A percentile compares a stretch with the other conserved stretches of the same genome.
Evolutionary conservation across 108 stramenopile species (phyloP).

Genomic region (Fistulifera pelliculosa): DNA sequence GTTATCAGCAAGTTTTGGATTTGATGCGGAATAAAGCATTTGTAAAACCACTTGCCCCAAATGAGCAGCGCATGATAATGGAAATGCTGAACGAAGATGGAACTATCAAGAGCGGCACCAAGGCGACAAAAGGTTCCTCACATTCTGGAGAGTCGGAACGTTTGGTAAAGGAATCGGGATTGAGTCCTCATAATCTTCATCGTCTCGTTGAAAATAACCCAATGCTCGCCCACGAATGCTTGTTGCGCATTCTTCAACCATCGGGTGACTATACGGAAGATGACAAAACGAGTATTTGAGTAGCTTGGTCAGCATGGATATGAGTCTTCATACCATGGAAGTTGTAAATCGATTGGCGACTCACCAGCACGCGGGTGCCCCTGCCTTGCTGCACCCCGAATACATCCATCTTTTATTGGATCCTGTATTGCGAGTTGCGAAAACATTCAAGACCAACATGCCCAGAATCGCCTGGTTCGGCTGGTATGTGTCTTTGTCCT

Average conservation of each 20-base stretch:
- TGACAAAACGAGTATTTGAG: constrained; percentile 78
- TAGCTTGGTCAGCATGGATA: constrained; percentile 94
- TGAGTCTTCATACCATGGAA: constrained; percentile 96
- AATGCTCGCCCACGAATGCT: constrained; percentile 85
- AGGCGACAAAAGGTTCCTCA: constrained; percentile 3
- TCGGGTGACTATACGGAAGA: constrained; percentile 12
- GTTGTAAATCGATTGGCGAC: constrained; percentile 87
- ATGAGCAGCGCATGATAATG: constrained; percentile 52
- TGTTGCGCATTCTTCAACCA: constrained; percentile 60
- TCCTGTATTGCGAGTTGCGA: constrained; percentile 94
- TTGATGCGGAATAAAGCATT: constrained; percentile 57
- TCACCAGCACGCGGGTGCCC: constrained; percentile 4
- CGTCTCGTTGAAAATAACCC: constrained; percentile 95
- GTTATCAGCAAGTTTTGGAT: constrained; percentile 40
- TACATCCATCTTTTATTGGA: constrained; percentile 93
- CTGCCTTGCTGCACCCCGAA: constrained; percentile 75
- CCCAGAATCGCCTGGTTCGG: constrained; percentile 93
- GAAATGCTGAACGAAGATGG: constrained; percentile 29
- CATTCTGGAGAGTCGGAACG: constrained; percentile 17
- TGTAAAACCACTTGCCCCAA: constrained; percentile 41
- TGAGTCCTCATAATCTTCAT: constrained; percentile 87
- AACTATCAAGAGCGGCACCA: constrained; percentile 13
- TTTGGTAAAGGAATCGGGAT: constrained; percentile 59
- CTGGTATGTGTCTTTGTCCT: constrained; percentile 96
- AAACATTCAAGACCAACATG: constrained; percentile 86